Evolutionary conservation across 371 early-diverging fungal genomes (phyloP).

Genomic region (Mortierella polycephala): DNA sequence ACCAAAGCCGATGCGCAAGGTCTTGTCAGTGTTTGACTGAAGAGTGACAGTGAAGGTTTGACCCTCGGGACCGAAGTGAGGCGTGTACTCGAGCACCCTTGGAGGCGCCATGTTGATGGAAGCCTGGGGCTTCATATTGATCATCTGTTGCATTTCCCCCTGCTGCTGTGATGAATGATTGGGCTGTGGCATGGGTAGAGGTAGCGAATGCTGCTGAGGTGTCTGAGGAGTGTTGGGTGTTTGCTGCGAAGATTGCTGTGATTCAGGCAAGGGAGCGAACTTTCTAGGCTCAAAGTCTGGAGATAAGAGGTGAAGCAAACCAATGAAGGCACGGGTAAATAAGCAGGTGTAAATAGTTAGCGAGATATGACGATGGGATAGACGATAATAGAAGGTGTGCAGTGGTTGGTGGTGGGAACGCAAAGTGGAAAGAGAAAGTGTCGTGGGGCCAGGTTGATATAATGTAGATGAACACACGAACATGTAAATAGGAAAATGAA

Average conservation of each 20-base stretch:
- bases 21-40: conserved; percentile 38
- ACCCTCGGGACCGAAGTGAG: conserved; percentile 53
- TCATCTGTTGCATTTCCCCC: conserved; percentile 10
- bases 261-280: conserved; percentile 35
- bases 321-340: neutral
- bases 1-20: conserved; percentile 48
- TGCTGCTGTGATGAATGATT: neutral
- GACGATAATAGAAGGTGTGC: neutral
- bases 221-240: conserved; percentile 1
- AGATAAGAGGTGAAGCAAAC: neutral
- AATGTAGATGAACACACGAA: neutral
- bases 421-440: conserved; percentile 2
- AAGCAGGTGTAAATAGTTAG: neutral
- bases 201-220: conserved; percentile 1
- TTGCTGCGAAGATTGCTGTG: conserved; percentile 16
- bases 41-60: conserved; percentile 48
- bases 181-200: conserved; percentile 1
- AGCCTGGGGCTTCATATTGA: conserved; percentile 18
- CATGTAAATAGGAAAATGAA: neutral
- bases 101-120: conserved; percentile 18
- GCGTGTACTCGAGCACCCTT: conserved; percentile 41
- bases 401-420: neutral
- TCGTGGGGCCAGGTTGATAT: no score
- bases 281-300: conserved; percentile 48
- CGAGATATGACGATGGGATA: neutral